phyloP scores from a whole-genome alignment of 306 rosid species.

The Citrullus colocynthis region DNA sequence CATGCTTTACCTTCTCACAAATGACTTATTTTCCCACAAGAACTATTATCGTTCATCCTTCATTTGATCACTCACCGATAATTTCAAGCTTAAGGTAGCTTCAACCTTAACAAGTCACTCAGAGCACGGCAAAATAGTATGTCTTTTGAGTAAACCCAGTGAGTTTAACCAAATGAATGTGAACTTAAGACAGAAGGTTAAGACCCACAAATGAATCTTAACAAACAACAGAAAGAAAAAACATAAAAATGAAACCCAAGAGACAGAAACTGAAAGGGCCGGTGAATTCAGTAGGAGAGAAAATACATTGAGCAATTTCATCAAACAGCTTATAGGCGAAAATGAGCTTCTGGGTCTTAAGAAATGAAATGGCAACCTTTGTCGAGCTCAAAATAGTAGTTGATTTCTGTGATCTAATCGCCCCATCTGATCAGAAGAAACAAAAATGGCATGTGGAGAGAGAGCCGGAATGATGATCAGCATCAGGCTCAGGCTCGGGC shows the following conservation, averaged over 20 bases:
- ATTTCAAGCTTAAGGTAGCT: not conserved
- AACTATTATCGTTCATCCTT: not conserved
- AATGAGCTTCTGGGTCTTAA: not conserved
- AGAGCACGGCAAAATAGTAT: not conserved
- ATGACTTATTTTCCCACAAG: not conserved
- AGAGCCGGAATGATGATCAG: not conserved
- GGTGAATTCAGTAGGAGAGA: not conserved
- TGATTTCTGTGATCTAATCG: not conserved
- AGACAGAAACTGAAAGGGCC: not conserved
- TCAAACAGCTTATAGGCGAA: not conserved
- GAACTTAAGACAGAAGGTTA: not conserved
- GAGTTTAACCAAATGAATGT: not conserved
- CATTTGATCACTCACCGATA: not conserved
- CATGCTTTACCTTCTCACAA: not conserved
- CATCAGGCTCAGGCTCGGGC: not conserved
- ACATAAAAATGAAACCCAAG: not conserved
- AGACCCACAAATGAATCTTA: not conserved
- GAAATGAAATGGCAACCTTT: not conserved
- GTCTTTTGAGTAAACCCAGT: not conserved
- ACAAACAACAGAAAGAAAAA: not conserved
- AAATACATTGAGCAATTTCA: not conserved
- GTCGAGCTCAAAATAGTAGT: not conserved
- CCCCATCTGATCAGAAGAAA: not conserved
- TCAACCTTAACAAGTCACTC: not conserved
- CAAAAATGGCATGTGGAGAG: not conserved